Base-by-base conservation (phyloP, 1,284 basidiomycete genomes). In the Malassezia vespertilionis region DNA sequence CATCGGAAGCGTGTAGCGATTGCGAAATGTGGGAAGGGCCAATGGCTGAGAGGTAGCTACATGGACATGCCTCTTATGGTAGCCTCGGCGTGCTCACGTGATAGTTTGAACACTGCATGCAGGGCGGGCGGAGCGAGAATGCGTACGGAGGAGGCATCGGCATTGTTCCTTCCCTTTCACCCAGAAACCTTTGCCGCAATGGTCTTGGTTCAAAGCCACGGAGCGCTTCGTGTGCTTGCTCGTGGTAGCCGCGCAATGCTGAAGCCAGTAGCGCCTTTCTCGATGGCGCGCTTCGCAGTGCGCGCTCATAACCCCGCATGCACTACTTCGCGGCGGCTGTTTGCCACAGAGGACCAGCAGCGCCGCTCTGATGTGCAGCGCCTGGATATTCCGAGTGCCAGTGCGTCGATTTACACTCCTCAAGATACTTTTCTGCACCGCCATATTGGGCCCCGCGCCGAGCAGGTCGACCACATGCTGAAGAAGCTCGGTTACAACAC, bases 371-470 rank as follows among this genome's bases (percentile, higher is more conserved):
- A 46, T 33, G 24, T 26, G 4, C 24, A 40, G 11, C 11, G 17
- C 26, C 3, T 46, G 17, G 45, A 46, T 24, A 28, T 23, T 17
- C 45, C 37, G 26, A 21, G 28, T 15, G 32, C 30, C 10, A 22
- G 4, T 3, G 38, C 28, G 2, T 24, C 15, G 14, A 39, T 69
- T 40, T 69, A 67, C 52, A 58, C 61, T 6, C 56, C 64, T 2
- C 56, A 67, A 30, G 66, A 69, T 50, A 49, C 56, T 9, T 69
- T 69, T 37, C 56, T 60, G 42, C 41, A 53, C 24, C 57, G 66
- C 21, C 66, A 69, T 44, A 46, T 69, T 22, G 66, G 66, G 18
- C 64, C 66, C 5, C 52, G 66, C n/a, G 46, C 52, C n/a, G 33
- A 43, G 12, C 61, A 69, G 40, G 44, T 62, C 11, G 17, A 55